phyloP scores from a whole-genome alignment of 106 monocot species.

The Phalaenopsis aphrodite region DNA sequence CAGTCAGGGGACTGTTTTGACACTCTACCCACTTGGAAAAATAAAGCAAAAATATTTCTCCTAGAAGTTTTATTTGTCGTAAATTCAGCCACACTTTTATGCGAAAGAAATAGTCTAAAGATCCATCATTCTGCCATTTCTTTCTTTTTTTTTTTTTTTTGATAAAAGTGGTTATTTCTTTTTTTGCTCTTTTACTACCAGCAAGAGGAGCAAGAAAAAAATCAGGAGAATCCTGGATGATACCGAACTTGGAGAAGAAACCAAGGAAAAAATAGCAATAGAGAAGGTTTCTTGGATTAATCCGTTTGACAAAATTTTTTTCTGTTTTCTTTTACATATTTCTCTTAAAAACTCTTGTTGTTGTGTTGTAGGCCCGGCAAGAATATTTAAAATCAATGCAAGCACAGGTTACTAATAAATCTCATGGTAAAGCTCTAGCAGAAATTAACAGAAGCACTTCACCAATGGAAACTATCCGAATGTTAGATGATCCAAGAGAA shows the following conservation, averaged over 20 bases:
- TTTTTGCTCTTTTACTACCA: slow-evolving; percentile 25
- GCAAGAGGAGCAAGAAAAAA: slow-evolving; percentile 57
- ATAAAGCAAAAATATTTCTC: not conserved
- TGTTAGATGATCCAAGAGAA: slow-evolving; percentile 42
- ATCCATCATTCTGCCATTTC: not conserved
- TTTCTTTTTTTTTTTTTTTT: not conserved
- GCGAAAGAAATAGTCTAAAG: not conserved
- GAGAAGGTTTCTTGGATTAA: slow-evolving; percentile 52
- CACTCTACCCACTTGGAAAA: too few relatives aligned
- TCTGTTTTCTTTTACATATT: not conserved
- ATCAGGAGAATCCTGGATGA: slow-evolving; percentile 97
- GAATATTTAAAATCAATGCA: slow-evolving; percentile 91
- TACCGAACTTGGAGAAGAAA: slow-evolving; percentile 87
- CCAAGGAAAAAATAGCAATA: slow-evolving; percentile 87
- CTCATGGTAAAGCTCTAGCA: slow-evolving; percentile 20
- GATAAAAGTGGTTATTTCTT: not conserved
- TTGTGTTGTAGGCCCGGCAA: slow-evolving; percentile 72
- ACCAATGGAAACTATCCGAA: slow-evolving; percentile 14
- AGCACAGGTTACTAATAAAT: slow-evolving; percentile 49
- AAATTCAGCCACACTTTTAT: not conserved
- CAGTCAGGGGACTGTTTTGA: too few relatives aligned
- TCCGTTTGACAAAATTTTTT: not conserved
- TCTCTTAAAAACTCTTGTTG: not conserved
- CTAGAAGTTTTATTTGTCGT: not conserved
- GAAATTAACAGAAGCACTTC: slow-evolving; percentile 11